These are phyloP conservation scores for Ettlia oleoabundans DNA, from an alignment of 139 green algal species.

Conservation along the genomic window DNA sequence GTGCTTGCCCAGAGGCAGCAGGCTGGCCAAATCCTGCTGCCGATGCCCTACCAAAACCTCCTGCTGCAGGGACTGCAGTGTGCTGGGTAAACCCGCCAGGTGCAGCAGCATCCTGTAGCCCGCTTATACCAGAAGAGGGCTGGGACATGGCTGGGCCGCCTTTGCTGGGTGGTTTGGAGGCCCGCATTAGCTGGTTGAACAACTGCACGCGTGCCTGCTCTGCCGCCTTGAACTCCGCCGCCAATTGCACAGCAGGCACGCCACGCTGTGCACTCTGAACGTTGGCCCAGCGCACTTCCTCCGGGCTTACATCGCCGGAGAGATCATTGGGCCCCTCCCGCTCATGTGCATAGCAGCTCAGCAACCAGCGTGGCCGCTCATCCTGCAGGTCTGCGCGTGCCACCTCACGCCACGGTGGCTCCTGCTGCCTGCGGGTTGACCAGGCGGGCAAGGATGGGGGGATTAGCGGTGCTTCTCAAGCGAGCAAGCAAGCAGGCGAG, in stretches of 20 bases:
- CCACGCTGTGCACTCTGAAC: conserved; percentile 1
- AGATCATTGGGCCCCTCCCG: conserved; percentile 58
- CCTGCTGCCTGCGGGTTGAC: conserved; percentile 16
- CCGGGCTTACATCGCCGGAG: conserved; percentile 56
- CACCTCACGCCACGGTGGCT: conserved; percentile 37
- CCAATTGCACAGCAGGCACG: conserved; percentile 4
- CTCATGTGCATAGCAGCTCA: conserved; percentile 63
- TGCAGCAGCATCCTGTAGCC: background rate
- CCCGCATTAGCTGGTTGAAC: conserved; percentile 33
- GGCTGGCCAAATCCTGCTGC: conserved; percentile 12
- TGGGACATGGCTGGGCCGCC: conserved; percentile 29
- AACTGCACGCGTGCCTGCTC: conserved; percentile 28
- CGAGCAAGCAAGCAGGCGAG: too few relatives aligned
- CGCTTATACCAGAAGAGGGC: background rate
- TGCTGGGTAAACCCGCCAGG: background rate
- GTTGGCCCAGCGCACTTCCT: conserved; percentile 55
- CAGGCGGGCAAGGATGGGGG: background rate
- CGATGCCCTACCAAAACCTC: background rate
- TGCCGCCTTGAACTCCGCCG: conserved; percentile 34
- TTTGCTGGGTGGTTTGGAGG: conserved; percentile 18
- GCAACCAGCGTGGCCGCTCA: conserved; percentile 57
- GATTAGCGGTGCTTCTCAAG: background rate
- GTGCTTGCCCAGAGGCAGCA: conserved; percentile 13
- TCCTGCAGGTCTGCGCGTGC: conserved; percentile 45
- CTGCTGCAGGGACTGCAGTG: background rate